Conservation (phyloP, 306 rosid genomes). For the Comarum palustre region DNA sequence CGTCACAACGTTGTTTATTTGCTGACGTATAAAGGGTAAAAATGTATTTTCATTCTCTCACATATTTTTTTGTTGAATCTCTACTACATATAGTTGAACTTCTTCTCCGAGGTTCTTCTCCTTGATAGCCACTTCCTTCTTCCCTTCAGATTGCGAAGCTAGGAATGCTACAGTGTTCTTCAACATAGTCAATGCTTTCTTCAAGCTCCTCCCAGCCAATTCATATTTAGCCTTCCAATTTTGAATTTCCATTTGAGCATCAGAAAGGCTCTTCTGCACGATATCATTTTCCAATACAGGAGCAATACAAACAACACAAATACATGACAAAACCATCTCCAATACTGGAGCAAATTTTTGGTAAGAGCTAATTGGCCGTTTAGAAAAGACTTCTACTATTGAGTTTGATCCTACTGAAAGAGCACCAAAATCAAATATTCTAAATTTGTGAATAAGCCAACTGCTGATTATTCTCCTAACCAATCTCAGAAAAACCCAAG, state of each 20-base stretch:
- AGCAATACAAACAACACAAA: slow-evolving; percentile 6
- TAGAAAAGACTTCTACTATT: not conserved
- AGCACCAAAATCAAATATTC: slow-evolving; percentile 7
- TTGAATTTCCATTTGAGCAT: slow-evolving; percentile 22
- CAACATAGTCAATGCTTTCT: slow-evolving; percentile 49
- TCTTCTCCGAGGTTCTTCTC: slow-evolving; percentile 46
- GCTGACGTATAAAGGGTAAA: too few species aligned
- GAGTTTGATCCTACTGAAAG: slow-evolving; percentile 6
- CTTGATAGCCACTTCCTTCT: slow-evolving; percentile 33
- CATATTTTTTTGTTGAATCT: too few species aligned
- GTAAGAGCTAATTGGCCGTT: not conserved
- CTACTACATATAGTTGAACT: slow-evolving; percentile 35
- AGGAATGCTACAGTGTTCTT: slow-evolving; percentile 49
- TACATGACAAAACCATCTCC: not conserved
- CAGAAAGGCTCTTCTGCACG: slow-evolving; percentile 32
- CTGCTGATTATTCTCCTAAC: not conserved
- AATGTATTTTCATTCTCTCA: too few species aligned
- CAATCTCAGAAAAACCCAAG: not conserved
- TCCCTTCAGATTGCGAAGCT: slow-evolving; percentile 24
- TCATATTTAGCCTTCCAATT: slow-evolving; percentile 49
- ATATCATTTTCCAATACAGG: slow-evolving; percentile 51
- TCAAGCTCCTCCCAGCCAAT: slow-evolving; percentile 28
- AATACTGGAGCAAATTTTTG: not conserved
- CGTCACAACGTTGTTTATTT: too few species aligned
- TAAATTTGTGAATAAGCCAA: not conserved